Base-by-base conservation (phyloP, 805 yeast species). In the Wickerhamiella lipophila region DNA sequence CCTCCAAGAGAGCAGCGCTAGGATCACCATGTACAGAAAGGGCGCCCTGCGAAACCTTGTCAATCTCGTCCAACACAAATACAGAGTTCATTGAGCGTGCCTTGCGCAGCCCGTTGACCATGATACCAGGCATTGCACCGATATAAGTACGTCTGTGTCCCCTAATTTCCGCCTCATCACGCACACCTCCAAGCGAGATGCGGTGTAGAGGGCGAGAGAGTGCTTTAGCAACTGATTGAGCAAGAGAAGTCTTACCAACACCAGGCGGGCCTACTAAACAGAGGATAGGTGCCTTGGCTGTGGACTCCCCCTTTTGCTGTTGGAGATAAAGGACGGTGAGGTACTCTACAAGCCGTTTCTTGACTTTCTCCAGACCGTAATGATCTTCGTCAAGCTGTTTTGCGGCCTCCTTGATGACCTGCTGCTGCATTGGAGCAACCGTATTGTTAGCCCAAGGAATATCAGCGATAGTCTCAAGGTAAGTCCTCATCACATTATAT, bases 241-340 rank as follows among this genome's bases (percentile, higher is more conserved):
- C 95, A 50, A 86, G 68, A 1, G 92, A 81, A 0, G 96, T 86
- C 62, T 86, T 86, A 25, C 96, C 96, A 12, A 85, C 92, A 32
- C 96, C 96, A 0, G 95, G 96, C 9, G 95, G 95, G 0, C 95
- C 96, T 5, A 84, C 85, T 50, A 86, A 71, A 63, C 86, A 69
- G 38, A 86, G 64, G 40, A 86, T 85, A 6, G 95, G 95, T 0
- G 94, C 75, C 58, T 68, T 56, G 23, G 47, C 40, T 27, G 22
- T 15, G 35, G 42, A 12, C 15, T 9, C 30, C 2, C 47, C 50
- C 22, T 55, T 52, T 42, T 52, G 49, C 46, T 57, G 60, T 49
- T 71, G 71, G 38, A 87, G 69, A 53, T 82, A 81, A 53, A 84
- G 65, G 5, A 86, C 87, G 3, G 92, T 86, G 26, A 86, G 67